A percentile compares a stretch with the other conserved stretches of the same genome.
Conservation (phyloP, 2,329 filamentous ascomycete species). For the Penicillium frequentans region DNA sequence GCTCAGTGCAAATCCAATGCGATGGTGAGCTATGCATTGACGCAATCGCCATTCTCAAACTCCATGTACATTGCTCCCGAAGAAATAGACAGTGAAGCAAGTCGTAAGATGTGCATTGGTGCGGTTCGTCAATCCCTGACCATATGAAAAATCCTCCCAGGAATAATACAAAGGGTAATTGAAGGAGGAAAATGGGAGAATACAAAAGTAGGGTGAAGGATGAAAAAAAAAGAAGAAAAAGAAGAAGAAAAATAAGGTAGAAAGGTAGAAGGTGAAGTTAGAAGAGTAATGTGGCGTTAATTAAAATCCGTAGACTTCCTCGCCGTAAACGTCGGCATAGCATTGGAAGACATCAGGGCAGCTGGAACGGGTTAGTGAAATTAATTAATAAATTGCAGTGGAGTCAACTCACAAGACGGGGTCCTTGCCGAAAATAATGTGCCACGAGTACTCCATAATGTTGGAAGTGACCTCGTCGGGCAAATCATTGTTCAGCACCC, state of each 20-base stretch:
- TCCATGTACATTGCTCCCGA: slow-evolving; percentile 20
- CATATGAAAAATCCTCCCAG: slow-evolving; percentile 2
- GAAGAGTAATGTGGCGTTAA: not conserved
- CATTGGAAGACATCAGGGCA: slow-evolving; percentile 26
- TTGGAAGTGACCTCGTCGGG: slow-evolving; percentile 56
- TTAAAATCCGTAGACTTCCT: slow-evolving; percentile 18
- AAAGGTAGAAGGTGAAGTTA: not conserved
- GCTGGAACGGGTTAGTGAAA: slow-evolving; percentile 6
- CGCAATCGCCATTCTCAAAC: slow-evolving; percentile 6
- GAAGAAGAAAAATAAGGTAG: not conserved
- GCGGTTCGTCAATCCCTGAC: slow-evolving; percentile 2
- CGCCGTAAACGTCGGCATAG: slow-evolving; percentile 26
- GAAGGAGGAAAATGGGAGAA: not conserved
- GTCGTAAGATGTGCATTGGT: slow-evolving; percentile 23
- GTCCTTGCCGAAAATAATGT: slow-evolving; percentile 50
- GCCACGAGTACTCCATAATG: slow-evolving; percentile 65
- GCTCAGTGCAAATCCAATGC: not conserved
- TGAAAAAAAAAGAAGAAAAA: not conserved
- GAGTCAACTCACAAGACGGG: slow-evolving; percentile 33
- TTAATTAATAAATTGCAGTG: not conserved
- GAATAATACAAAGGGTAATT: slow-evolving; percentile 5
- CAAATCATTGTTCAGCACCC: slow-evolving; percentile 56
- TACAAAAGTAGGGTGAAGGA: not conserved
- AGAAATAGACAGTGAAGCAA: slow-evolving; percentile 21
- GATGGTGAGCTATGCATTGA: slow-evolving; percentile 1